Evolutionary conservation across 352 stramenopile species (phyloP), one percentile per base, ranked within the genome.

Genomic region (Phytophthora fragariae): DNA sequence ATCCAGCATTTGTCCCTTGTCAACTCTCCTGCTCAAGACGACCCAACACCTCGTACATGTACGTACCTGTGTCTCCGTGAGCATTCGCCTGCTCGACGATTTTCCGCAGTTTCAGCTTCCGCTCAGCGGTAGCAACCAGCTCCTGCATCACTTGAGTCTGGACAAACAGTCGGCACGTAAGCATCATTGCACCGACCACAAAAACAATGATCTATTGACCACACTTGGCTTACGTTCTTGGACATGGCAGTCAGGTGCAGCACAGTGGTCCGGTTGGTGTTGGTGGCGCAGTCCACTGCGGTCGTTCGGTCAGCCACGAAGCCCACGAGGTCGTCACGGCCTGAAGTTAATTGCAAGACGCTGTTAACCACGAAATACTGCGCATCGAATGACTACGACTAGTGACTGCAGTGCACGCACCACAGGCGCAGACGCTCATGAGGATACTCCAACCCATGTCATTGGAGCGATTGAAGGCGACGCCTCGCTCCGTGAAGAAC

Each of bases 191-290:
- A 21, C 17, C 44, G 15, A 46, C 12, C 8, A 12, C 6, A 15
- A 12, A n/a, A 50, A 46, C 15, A 3, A 8, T 8, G 37, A 8
- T 17, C 37, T 17, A 14, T 14, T 50, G 37, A 15, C 37, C 37
- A 50, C 8, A 24, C 17, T 21, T 12, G 17, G 33, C 83, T 54
- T 76, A 94, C 90, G 50, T 94, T 90, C 37, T 68, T 79, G 31
- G 84, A 85, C 75, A 96, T 92, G 60, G 87, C 87, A 15, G 90
- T 85, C 35, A 96, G 69, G 56, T 96, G 90, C 64, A 96, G 70
- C 59, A 90, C 85, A 8, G 82, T 95, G 62, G 88, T 95, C 64
- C 79, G 75, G 67, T 96, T 96, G 12, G 72, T 66, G 37, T 77
- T 73, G 15, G 88, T 94, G 10, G 79, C 79, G 37, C 84, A 86